Evolutionary conservation across 192 early-diverging fungal genomes (phyloP).

Genomic region (Linnemannia schmuckeri): DNA sequence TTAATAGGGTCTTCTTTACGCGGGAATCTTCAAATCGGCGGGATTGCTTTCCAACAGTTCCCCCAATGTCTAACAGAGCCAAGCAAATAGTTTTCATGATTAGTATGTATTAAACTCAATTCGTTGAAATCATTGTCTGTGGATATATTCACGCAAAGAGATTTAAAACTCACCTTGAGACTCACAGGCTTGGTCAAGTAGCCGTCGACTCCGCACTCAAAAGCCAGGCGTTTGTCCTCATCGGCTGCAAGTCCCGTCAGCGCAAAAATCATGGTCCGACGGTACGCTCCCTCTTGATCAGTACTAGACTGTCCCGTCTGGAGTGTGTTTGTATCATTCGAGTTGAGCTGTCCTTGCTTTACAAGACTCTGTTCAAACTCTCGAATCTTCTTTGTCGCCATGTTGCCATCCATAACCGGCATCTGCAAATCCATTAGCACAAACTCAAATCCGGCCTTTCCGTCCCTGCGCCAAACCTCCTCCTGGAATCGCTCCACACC

Average conservation of each 20-base stretch:
- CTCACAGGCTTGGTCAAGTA: slow-evolving; percentile 64
- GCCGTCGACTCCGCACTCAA: slow-evolving; percentile 61
- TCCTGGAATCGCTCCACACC: slow-evolving; percentile 59
- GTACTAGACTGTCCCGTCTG: neutral
- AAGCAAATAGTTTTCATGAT: neutral
- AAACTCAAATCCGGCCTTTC: slow-evolving; percentile 51
- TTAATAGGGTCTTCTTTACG: neutral
- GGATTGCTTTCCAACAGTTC: slow-evolving; percentile 3
- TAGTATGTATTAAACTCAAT: neutral
- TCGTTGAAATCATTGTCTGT: neutral
- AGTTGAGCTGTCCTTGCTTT: slow-evolving; percentile 8
- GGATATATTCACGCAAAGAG: neutral
- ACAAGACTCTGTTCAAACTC: slow-evolving; percentile 44
- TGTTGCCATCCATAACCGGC: slow-evolving; percentile 63
- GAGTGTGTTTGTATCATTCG: neutral
- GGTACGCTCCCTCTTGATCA: slow-evolving; percentile 28
- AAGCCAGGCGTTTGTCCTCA: slow-evolving; percentile 57
- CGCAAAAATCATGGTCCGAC: slow-evolving; percentile 57
- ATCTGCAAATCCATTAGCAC: slow-evolving; percentile 65
- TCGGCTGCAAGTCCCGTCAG: slow-evolving; percentile 59
- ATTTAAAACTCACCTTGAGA: slow-evolving; percentile 42
- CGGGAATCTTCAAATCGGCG: neutral
- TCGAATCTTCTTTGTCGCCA: slow-evolving; percentile 58
- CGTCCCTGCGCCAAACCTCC: slow-evolving; percentile 27
- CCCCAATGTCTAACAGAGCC: slow-evolving; percentile 14